Base-by-base conservation (phyloP, 2,329 filamentous ascomycete genomes). In the Didymella sp. region DNA sequence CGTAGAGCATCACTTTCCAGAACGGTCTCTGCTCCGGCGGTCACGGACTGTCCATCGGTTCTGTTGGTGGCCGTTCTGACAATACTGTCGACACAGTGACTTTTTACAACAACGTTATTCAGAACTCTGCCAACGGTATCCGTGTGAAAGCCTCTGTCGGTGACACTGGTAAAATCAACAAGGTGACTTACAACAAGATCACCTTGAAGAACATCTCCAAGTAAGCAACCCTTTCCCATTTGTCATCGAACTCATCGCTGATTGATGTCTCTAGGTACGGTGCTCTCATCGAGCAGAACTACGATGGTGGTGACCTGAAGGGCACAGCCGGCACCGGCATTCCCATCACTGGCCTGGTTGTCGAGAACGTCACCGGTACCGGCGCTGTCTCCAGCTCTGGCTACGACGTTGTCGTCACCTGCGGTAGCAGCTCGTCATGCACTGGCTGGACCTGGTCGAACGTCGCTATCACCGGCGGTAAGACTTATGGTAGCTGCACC, bases 31-130 rank as follows among this genome's bases (percentile, higher is more conserved):
- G 82, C 70, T 77, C 77, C 3, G 81, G 81, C 21, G 81, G 82
- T n/a, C 83, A 85, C 67, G 84, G 84, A 48, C 73, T 87, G 7
- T 83, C 81, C 46, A 85, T 87, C 63, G 84, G 84, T 28, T 84
- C 81, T 5, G 82, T 87, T 21, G 84, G 84, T 35, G 82, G 82
- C 11, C 82, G 83, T 30, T 64, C 64, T 49, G 74, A 84, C 71
- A 87, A 87, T 73, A 74, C 67, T 6, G 85, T 87, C 42, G 68
- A 78, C 12, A 81, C 77, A 38, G 79, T 87, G 6, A 78, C 75
- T n/a, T 82, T 87, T 64, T 70, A 77, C 31, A 76, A 79, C 60
- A 81, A 77, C 7, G 77, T 73, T 12, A 76, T 87, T 56, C 74
- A 68, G 53, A 75, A 85, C 67, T 85, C 82, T 0, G 69, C 78